These are phyloP conservation scores for Pulveroboletus sp. DNA, from an alignment of 768 basidiomycete genomes.

Conservation along the genomic window DNA sequence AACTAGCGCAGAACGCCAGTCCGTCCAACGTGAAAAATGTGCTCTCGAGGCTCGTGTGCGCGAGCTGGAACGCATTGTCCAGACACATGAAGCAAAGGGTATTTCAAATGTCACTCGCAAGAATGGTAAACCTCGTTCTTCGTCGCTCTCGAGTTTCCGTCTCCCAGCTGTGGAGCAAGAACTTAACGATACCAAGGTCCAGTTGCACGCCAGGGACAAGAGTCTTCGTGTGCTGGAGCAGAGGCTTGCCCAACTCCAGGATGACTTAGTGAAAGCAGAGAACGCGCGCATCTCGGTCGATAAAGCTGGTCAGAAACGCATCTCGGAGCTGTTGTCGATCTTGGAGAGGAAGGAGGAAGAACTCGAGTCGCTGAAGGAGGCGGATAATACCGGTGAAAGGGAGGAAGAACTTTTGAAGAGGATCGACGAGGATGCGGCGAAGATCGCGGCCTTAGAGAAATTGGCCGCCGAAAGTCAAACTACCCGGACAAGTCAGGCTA, in stretches of 20 bases:
- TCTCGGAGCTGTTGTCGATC: conserved; percentile 39
- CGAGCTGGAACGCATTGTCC: conserved; percentile 47
- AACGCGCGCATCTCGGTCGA: conserved; percentile 59
- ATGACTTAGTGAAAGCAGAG: conserved; percentile 45
- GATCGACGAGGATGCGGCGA: conserved; percentile 70
- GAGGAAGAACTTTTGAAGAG: conserved; percentile 60
- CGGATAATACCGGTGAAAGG: conserved; percentile 40
- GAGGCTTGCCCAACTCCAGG: conserved; percentile 47
- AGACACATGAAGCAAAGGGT: conserved; percentile 33
- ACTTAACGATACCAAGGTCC: conserved; percentile 41
- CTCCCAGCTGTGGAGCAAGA: conserved; percentile 53
- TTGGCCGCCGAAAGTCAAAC: conserved; percentile 41
- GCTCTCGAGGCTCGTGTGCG: conserved; percentile 53
- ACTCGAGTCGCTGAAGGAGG: conserved; percentile 39
- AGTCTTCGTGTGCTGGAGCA: conserved; percentile 40
- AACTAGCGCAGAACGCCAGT: conserved; percentile 37
- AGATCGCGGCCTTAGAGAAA: conserved; percentile 53
- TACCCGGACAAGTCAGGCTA: conserved; percentile 25
- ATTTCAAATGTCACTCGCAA: conserved; percentile 31
- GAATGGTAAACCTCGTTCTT: conserved; percentile 48
- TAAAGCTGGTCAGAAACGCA: conserved; percentile 39
- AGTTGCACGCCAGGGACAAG: conserved; percentile 41
- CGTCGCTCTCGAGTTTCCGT: conserved; percentile 51
- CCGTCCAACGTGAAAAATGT: conserved; percentile 54
- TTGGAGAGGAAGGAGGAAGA: conserved; percentile 61